Evolutionary conservation across 2,329 filamentous ascomycete genomes (phyloP).

Genomic region (Neurospora sp.): DNA sequence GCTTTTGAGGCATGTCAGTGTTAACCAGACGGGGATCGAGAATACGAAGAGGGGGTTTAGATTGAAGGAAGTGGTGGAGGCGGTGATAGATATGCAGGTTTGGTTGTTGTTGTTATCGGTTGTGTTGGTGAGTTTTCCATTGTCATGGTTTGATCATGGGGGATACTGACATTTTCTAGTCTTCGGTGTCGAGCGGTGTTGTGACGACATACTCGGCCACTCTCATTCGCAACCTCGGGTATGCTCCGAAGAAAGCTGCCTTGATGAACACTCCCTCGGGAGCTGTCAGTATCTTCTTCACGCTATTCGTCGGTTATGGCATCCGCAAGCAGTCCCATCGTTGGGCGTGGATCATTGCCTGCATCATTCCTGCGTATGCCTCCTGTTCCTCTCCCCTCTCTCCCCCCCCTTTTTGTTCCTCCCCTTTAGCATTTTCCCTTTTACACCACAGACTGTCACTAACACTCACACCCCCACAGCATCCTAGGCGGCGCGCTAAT

Average conservation of each 20-base stretch:
- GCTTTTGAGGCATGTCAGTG: slow-evolving; percentile 41
- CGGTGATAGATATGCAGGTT: slow-evolving; percentile 40
- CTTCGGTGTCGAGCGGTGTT: slow-evolving; percentile 43
- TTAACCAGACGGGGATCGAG: slow-evolving; percentile 48
- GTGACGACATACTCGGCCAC: slow-evolving; percentile 46
- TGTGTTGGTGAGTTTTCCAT: slow-evolving; percentile 29
- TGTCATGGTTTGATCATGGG: too few species aligned
- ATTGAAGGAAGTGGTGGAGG: slow-evolving; percentile 40
- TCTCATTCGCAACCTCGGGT: slow-evolving; percentile 38
- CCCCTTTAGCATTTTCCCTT: neutral
- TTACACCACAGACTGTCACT: neutral
- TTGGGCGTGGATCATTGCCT: slow-evolving; percentile 39
- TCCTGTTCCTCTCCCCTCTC: too few species aligned
- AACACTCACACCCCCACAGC: slow-evolving; percentile 14
- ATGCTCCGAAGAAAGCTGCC: slow-evolving; percentile 32
- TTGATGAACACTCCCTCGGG: slow-evolving; percentile 47
- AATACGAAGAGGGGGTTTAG: slow-evolving; percentile 38
- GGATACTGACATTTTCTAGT: slow-evolving; percentile 17
- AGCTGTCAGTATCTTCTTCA: slow-evolving; percentile 41
- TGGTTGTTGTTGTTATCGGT: slow-evolving; percentile 40
- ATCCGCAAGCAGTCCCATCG: slow-evolving; percentile 37
- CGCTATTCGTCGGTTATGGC: slow-evolving; percentile 34
- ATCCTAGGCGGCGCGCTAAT: slow-evolving; percentile 41
- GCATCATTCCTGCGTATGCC: slow-evolving; percentile 36
- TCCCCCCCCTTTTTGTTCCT: too few species aligned